Percentiles rank a stretch among this genome's conserved stretches.
phyloP scores from a whole-genome alignment of 2,329 filamentous ascomycete species.

The Thyridium curvatum region DNA sequence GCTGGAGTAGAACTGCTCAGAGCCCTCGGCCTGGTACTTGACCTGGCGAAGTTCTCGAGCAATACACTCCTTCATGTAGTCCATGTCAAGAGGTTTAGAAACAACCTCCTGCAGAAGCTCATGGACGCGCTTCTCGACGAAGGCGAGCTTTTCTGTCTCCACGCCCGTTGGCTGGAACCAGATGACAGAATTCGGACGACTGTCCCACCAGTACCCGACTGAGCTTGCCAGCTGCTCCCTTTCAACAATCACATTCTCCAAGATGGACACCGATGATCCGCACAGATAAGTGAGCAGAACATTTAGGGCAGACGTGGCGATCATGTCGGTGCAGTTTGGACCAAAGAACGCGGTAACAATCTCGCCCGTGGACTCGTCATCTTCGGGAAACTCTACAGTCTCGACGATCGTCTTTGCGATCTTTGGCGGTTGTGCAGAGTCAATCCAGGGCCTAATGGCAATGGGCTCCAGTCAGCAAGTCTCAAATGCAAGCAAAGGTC shows the following conservation, averaged over 20 bases:
- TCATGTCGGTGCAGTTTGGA: constrained; percentile 67
- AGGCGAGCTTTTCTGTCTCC: constrained; percentile 74
- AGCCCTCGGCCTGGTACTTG: constrained; percentile 77
- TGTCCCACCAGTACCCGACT: constrained; percentile 72
- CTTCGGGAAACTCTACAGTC: constrained; percentile 87
- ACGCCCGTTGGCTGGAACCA: constrained; percentile 84
- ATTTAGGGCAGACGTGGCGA: constrained; percentile 66
- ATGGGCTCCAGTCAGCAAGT: not conserved
- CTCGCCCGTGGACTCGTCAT: constrained; percentile 90
- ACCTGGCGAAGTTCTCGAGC: constrained; percentile 73
- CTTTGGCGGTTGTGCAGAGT: constrained; percentile 71
- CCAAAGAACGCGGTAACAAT: constrained; percentile 83
- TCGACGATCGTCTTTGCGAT: constrained; percentile 68
- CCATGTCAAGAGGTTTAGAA: constrained; percentile 77
- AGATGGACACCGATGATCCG: constrained; percentile 84
- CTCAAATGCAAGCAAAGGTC: not conserved
- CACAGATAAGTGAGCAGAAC: constrained; percentile 81
- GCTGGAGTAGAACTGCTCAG: constrained; percentile 72
- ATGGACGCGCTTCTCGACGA: constrained; percentile 81
- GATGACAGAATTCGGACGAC: constrained; percentile 74
- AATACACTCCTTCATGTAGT: constrained; percentile 84
- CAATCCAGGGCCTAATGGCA: constrained; percentile 66
- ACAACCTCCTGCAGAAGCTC: constrained; percentile 77
- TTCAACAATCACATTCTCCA: constrained; percentile 90
- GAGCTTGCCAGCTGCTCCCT: constrained; percentile 87